These are phyloP conservation scores for Phytophthora hibernalis DNA, from an alignment of 352 stramenopile species.

Conservation along the genomic window DNA sequence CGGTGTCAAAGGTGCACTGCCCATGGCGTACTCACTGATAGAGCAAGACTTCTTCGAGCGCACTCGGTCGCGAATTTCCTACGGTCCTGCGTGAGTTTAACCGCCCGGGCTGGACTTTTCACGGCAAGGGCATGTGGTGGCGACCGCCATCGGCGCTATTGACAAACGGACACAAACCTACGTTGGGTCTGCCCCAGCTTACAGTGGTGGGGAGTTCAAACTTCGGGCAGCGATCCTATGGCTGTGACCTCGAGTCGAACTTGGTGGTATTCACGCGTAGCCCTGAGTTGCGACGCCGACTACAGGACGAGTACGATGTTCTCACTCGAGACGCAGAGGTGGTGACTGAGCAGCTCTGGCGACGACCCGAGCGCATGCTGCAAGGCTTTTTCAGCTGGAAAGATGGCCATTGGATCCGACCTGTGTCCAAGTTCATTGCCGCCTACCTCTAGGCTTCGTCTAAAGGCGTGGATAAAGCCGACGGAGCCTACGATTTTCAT, in stretches of 20 bases:
- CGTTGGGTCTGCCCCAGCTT: slow-evolving; percentile 37
- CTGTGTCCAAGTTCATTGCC: slow-evolving; percentile 69
- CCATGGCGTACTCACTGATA: slow-evolving; percentile 87
- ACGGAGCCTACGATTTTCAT: slow-evolving; percentile 15
- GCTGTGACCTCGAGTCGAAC: slow-evolving; percentile 79
- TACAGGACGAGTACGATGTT: slow-evolving; percentile 63
- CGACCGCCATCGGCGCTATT: slow-evolving; percentile 33
- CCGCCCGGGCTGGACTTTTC: slow-evolving; percentile 76
- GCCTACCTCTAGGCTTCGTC: slow-evolving; percentile 49
- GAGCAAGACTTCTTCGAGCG: slow-evolving; percentile 81
- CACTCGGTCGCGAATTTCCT: slow-evolving; percentile 40
- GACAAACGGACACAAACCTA: slow-evolving; percentile 4
- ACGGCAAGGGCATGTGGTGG: slow-evolving; percentile 89
- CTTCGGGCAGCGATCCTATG: slow-evolving; percentile 81
- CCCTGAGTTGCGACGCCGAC: slow-evolving; percentile 48
- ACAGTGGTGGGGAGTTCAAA: slow-evolving; percentile 83
- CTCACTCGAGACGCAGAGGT: slow-evolving; percentile 55
- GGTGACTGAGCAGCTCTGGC: slow-evolving; percentile 72
- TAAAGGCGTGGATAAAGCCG: background rate
- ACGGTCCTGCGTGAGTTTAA: slow-evolving; percentile 76
- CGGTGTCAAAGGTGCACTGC: slow-evolving; percentile 76
- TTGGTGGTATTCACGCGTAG: slow-evolving; percentile 70
- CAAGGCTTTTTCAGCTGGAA: slow-evolving; percentile 77
- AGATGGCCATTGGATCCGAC: slow-evolving; percentile 78
- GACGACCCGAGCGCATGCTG: slow-evolving; percentile 59